Evolutionary conservation across 2,329 filamentous ascomycete genomes (phyloP).

Genomic region (Pyrenophora seminiperda): DNA sequence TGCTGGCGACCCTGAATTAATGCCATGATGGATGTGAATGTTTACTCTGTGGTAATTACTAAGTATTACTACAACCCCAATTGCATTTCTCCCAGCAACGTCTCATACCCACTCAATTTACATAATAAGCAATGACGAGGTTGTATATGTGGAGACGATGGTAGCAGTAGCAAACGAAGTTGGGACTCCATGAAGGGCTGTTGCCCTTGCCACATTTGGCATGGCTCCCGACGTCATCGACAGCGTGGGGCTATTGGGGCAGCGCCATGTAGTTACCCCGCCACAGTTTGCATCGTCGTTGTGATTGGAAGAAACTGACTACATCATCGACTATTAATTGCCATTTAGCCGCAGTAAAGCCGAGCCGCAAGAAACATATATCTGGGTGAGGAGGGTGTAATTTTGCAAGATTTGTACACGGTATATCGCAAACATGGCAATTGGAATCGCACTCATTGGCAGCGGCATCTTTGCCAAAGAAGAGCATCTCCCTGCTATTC

Average conservation of each 20-base stretch:
- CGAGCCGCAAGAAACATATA: constrained; percentile 4
- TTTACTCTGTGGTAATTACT: too few species aligned
- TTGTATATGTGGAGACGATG: too few species aligned
- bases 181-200: constrained; percentile 9
- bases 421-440: constrained; percentile 27
- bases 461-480: constrained; percentile 67
- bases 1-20: too few species aligned
- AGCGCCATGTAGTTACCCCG: constrained; percentile 14
- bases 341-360: constrained; percentile 28
- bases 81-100: too few species aligned
- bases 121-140: too few species aligned
- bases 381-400: background rate
- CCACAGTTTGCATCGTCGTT: constrained; percentile 5
- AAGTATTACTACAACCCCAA: too few species aligned
- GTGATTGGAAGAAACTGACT: constrained; percentile 14
- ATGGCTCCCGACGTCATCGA: constrained; percentile 24
- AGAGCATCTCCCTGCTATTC: constrained; percentile 67
- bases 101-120: too few species aligned
- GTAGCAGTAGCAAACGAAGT: background rate
- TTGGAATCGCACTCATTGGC: constrained; percentile 66
- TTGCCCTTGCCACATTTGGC: constrained; percentile 18
- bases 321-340: constrained; percentile 8
- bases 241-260: constrained; percentile 16
- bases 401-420: background rate
- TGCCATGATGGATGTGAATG: too few species aligned